Conservation (phyloP, 78 protist species). For the Polysphondylium violaceum region DNA sequence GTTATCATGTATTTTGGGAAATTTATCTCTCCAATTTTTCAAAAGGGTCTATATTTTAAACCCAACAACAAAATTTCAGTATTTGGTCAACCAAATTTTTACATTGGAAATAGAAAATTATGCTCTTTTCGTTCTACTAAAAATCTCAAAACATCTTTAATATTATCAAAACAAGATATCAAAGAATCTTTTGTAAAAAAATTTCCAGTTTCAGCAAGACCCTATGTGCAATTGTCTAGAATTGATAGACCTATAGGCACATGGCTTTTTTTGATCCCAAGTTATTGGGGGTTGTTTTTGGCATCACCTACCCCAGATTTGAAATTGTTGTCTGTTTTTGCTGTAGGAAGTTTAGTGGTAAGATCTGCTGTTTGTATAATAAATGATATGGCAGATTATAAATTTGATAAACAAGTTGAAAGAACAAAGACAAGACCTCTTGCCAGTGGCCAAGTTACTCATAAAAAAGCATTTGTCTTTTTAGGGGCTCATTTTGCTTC, state of each 20-base stretch:
- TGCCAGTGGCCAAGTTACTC: slow-evolving; percentile 81
- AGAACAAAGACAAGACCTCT: slow-evolving; percentile 89
- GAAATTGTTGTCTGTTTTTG: slow-evolving; percentile 31
- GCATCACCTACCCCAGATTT: slow-evolving; percentile 16
- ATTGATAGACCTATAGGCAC: slow-evolving; percentile 50
- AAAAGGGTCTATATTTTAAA: too few relatives aligned
- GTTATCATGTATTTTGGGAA: too few relatives aligned
- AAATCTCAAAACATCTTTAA: too few relatives aligned
- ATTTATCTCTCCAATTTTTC: too few relatives aligned
- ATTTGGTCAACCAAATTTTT: too few relatives aligned
- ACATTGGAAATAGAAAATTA: too few relatives aligned
- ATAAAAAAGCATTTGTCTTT: too few relatives aligned
- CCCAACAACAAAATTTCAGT: too few relatives aligned
- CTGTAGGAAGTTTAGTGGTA: slow-evolving; percentile 90
- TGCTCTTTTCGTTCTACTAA: too few relatives aligned
- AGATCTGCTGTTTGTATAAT: slow-evolving; percentile 94
- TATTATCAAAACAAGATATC: too few relatives aligned
- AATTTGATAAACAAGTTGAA: slow-evolving; percentile 88
- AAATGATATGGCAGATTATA: slow-evolving; percentile 93
- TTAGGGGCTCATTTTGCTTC: slow-evolving; percentile 38
- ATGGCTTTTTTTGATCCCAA: slow-evolving; percentile 2
- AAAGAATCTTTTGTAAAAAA: too few relatives aligned
- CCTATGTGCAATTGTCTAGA: slow-evolving; percentile 23
- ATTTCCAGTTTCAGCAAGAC: neutral
- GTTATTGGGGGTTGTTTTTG: slow-evolving; percentile 15